Evolutionary conservation across 495 filamentous ascomycete species (phyloP), one percentile per base, ranked within the genome.

Genomic region (Aspergillus avenaceus): DNA sequence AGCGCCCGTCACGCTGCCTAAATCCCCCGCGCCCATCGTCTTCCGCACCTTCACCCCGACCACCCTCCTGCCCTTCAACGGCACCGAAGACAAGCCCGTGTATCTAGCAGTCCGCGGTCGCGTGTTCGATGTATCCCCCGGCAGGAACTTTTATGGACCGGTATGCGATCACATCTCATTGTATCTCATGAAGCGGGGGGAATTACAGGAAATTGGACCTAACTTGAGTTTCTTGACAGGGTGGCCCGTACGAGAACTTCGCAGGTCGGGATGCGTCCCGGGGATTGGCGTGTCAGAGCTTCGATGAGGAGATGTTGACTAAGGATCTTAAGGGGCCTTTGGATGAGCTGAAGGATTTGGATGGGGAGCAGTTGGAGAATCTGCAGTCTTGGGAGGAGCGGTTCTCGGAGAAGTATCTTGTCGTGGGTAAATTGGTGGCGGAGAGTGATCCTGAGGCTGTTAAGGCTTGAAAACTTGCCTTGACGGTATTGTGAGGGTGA

Each of bases 261-360:
- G 91, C 91, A 0, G 91, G 91, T 8, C 81, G 89, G n/a, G 91
- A 97, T 59, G 93, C 93, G n/a, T 88, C 81, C 47, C 79, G 93
- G 40, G 93, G 93, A 8, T 71, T 98, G 53, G 95, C 93, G 3
- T 87, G 79, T 69, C 88, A 90, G 55, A 95, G 90, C 71, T 97
- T 98, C 65, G 95, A 97, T 61, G 85, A 90, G 74, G 86, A 90
- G 4, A 96, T 97, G 93, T 71, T 97, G 73, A 97, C 93, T 28
- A 86, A 95, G 73, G 87, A 96, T 65, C 68, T 97, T 45, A 80
- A 91, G 36, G 90, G 82, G 3, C 91, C 91, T 21, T 70, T 98
- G 50, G 95, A 98, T 67, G 84, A 77, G 40, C 76, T 97, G 21
- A 75, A 81, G 45, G 90, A 86, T 41, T 70, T 98, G 41, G 82